Percentiles rank a stretch among this genome's conserved stretches.
These are phyloP conservation scores for Sporobolomyces phaffii DNA, from an alignment of 768 basidiomycete genomes.

Conservation along the genomic window DNA sequence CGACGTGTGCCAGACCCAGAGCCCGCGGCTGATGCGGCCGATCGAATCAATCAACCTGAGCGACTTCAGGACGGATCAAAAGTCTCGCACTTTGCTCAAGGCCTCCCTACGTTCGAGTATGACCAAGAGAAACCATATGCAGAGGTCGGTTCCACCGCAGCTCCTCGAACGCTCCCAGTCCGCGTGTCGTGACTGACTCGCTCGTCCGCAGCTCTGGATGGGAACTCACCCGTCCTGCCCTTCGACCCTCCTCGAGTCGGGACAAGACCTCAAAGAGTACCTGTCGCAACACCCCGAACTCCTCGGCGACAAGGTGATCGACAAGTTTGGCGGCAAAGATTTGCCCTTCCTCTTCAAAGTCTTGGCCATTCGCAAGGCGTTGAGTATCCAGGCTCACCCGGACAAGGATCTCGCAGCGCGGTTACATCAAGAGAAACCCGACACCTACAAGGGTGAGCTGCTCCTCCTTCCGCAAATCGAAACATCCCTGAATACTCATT, in stretches of 20 bases:
- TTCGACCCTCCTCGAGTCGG: conserved; percentile 53
- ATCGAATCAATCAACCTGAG: not conserved
- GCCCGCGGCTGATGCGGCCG: not conserved
- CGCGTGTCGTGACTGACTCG: not conserved
- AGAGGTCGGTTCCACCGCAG: conserved; percentile 59
- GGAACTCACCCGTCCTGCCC: conserved; percentile 82
- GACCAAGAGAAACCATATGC: conserved; percentile 77
- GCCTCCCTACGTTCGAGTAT: conserved; percentile 61
- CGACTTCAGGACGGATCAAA: conserved; percentile 52
- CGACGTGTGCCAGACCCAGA: too few species aligned
- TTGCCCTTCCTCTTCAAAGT: conserved; percentile 84
- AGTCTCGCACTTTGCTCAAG: conserved; percentile 75
- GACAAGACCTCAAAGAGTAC: conserved; percentile 56
- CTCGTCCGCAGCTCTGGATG: conserved; percentile 79
- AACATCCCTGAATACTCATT: too few species aligned
- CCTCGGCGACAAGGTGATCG: conserved; percentile 58
- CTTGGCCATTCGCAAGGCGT: conserved; percentile 76
- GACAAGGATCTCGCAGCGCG: conserved; percentile 72
- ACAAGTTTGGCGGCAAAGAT: conserved; percentile 62
- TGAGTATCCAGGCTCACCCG: conserved; percentile 88
- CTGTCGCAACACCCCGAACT: conserved; percentile 63
- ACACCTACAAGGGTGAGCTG: conserved; percentile 79
- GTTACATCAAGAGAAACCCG: conserved; percentile 62
- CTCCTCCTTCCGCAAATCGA: too few species aligned
- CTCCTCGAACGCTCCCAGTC: not conserved